Evolutionary conservation across 1,139 yeast genomes (phyloP), one percentile per base, ranked within the genome.

Genomic region (Zygoascus sp.): DNA sequence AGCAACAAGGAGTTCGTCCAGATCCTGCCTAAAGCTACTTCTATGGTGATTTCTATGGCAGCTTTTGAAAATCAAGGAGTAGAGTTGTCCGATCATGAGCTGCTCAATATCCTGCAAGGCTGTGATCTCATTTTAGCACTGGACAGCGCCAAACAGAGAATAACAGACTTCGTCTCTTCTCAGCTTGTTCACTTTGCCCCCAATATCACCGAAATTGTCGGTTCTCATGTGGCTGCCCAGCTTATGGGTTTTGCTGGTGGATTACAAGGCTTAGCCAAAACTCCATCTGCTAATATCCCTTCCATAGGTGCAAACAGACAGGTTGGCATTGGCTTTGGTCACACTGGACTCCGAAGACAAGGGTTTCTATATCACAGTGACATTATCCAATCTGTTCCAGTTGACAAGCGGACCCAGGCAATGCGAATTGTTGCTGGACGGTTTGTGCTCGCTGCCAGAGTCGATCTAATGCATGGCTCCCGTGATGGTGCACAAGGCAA

Each of bases 251-350:
- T 78, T 19, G 70, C 80, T 0, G 95, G 96, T 1, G 89, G 96
- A 0, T 63, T 92, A 10, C 68, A 69, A n/a, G 82, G 79, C 10
- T 65, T 92, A 11, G 79, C 90, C 2, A 67, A 69, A 32, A 79
- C 88, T 0, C 96, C 97, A 0, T 75, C 95, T 4, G 85, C 97
- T 56, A 92, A 92, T 60, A 60, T 92, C 7, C 81, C 96, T 0
- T 78, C 95, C 0, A 63, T 88, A 34, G 97, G 97, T 0, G 79
- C 81, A 15, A 77, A 78, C 54, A 74, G 77, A 50, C 66, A 79
- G 17, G 74, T 79, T 19, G 67, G 70, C 5, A 62, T 67, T 16
- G 75, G 74, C 1, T 66, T 73, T 39, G 76, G 75, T 10, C 61
- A 64, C 21, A 60, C 66, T 5, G 79, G 77, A 7, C 68, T 74